Base-by-base conservation (phyloP, 2,329 filamentous ascomycete species). In the Orbilia blumenaviensis region DNA sequence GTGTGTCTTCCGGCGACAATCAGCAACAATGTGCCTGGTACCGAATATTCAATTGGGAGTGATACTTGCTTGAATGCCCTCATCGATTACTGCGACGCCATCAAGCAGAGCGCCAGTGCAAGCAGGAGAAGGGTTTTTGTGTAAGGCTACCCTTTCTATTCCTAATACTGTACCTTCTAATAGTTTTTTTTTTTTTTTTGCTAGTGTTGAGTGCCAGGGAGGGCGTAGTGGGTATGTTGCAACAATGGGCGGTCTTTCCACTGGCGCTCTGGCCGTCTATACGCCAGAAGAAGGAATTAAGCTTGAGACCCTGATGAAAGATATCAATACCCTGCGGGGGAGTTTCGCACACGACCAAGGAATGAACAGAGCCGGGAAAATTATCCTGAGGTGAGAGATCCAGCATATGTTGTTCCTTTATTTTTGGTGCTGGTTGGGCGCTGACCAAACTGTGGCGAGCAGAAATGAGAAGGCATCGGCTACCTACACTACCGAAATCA, bases 1-100 rank as follows among this genome's bases (percentile, higher is more conserved):
- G 88, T 91, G 63, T 87, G 97, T 44, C 87, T 99, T 25, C 95
- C 95, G 0, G 95, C 95, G n/a, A 99, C 95, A 8, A 94, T 99
- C 80, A 97, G 93, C 79, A 99, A 99, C 87, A 99, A 99, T 82
- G 95, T 99, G 3, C 95, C 95, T 0, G 95, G 95, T 41, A 97
- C 94, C 0, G 95, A 99, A 84, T 98, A 97, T 85, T 97, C 93
- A 0, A 89, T 99, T 50, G 95, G 95, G 46, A 97, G 93, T 32
- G 95, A 99, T 81, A 99, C 95, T 0, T 98, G 95, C 82, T 85
- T 99, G 78, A 99, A 99, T 84, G 93, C 96, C 66, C 87, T 99
- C 41, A 93, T 97, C 78, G 89, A 91, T 79, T 99, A 97, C 84
- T 97, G 94, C 82, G 95, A 99, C 85, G 94, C 94, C 81, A 97